phyloP scores from a whole-genome alignment of 306 rosid species.

The Acacia acuminata region DNA sequence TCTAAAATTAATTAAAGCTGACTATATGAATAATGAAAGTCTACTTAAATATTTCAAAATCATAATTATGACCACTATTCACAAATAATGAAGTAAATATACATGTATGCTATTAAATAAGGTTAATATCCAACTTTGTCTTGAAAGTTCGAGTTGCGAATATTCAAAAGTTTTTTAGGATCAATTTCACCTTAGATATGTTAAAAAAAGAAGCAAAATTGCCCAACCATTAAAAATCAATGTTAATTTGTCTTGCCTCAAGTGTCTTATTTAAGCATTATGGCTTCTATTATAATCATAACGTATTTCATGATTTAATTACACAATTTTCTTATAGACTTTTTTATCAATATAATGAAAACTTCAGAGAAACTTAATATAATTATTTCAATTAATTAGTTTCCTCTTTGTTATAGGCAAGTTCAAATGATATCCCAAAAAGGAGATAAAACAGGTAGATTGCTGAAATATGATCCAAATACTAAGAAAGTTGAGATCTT shows the following conservation, averaged over 20 bases:
- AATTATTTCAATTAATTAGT: neutral
- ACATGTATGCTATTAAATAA: too few relatives aligned
- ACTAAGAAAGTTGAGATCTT: constrained; percentile 46
- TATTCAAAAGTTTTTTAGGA: too few relatives aligned
- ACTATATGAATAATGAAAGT: neutral
- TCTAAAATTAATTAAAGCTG: too few relatives aligned
- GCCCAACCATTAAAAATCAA: too few relatives aligned
- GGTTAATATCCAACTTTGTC: too few relatives aligned
- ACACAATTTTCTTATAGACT: neutral
- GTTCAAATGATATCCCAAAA: constrained; percentile 29
- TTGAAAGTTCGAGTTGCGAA: too few relatives aligned
- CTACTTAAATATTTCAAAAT: too few relatives aligned
- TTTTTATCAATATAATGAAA: neutral
- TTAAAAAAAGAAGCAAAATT: too few relatives aligned
- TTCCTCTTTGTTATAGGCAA: constrained; percentile 20
- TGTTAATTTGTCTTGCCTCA: too few relatives aligned
- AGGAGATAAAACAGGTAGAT: constrained; percentile 62
- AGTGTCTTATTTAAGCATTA: too few relatives aligned
- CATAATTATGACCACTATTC: neutral
- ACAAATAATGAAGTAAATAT: too few relatives aligned
- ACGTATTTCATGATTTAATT: neutral
- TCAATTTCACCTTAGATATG: too few relatives aligned
- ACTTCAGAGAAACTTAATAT: neutral
- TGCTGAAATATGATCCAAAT: constrained; percentile 49
- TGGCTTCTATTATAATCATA: neutral